Evolutionary conservation across 352 stramenopile genomes (phyloP).

Genomic region (Thalassiosira ordinaria): DNA sequence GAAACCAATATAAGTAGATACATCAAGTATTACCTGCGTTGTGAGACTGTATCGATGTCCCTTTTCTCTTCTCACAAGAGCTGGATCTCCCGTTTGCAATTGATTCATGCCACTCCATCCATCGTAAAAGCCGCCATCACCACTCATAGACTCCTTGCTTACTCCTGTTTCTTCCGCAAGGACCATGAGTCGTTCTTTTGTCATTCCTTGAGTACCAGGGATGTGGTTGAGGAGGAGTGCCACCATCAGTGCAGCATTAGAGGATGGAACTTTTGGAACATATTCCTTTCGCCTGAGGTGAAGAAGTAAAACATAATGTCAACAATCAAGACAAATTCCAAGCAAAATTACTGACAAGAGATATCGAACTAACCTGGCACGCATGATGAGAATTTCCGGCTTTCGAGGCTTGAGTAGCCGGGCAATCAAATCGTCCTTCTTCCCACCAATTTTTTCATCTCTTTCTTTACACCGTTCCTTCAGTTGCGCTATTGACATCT

Average conservation of each 20-base stretch:
- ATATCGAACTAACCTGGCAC: constrained; percentile 10
- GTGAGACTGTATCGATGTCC: constrained; percentile 62
- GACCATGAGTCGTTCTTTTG: constrained; percentile 58
- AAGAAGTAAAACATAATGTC: too few species aligned
- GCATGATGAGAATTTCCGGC: constrained; percentile 55
- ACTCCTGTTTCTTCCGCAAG: constrained; percentile 56
- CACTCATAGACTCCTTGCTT: constrained; percentile 54
- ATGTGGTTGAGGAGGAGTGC: constrained; percentile 55
- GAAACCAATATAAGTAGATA: too few species aligned
- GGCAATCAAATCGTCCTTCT: constrained; percentile 50
- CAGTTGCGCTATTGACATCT: constrained; percentile 35
- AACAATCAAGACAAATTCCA: too few species aligned
- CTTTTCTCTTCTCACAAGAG: constrained; percentile 61
- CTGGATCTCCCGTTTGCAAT: constrained; percentile 55
- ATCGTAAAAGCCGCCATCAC: constrained; percentile 55
- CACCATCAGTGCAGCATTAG: constrained; percentile 54
- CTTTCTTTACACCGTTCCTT: constrained; percentile 55
- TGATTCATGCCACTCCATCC: constrained; percentile 67
- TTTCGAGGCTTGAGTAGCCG: constrained; percentile 56
- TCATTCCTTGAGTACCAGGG: constrained; percentile 46
- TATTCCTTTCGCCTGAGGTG: constrained; percentile 43
- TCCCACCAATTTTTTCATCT: constrained; percentile 45
- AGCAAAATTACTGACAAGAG: constrained; percentile 2
- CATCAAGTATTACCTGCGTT: constrained; percentile 45
- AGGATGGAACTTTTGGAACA: constrained; percentile 55